A percentile compares a stretch with the other conserved stretches of the same genome.
Conservation (phyloP, 495 filamentous ascomycete species). For the Neurospora tetraspora region DNA sequence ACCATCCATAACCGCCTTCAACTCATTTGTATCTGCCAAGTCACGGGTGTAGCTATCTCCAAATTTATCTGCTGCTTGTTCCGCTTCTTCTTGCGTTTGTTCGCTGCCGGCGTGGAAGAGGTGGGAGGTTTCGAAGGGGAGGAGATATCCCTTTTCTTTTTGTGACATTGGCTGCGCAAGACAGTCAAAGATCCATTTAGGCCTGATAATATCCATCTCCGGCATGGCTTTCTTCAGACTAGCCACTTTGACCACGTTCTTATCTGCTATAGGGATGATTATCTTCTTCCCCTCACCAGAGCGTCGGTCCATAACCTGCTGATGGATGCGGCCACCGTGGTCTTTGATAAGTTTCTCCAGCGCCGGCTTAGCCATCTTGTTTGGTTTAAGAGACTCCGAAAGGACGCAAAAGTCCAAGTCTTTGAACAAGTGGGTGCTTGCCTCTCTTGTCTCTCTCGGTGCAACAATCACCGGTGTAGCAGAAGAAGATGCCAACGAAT, state of each 20-base stretch:
- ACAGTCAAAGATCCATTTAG: slow-evolving; percentile 80
- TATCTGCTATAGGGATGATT: slow-evolving; percentile 70
- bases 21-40: slow-evolving; percentile 47
- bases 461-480: slow-evolving; percentile 43
- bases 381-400: slow-evolving; percentile 29
- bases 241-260: slow-evolving; percentile 76
- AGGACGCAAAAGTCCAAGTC: slow-evolving; percentile 67
- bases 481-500: slow-evolving; percentile 22
- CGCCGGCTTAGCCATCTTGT: slow-evolving; percentile 65
- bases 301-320: slow-evolving; percentile 42
- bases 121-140: slow-evolving; percentile 42
- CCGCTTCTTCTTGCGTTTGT: slow-evolving; percentile 14
- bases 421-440: slow-evolving; percentile 47
- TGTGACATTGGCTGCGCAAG: slow-evolving; percentile 47
- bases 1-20: slow-evolving; percentile 43
- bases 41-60: slow-evolving; percentile 79
- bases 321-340: slow-evolving; percentile 75
- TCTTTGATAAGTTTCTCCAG: slow-evolving; percentile 81
- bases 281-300: slow-evolving; percentile 35
- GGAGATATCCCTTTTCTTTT: slow-evolving; percentile 53
- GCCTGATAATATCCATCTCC: slow-evolving; percentile 59
- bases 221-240: slow-evolving; percentile 59
- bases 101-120: slow-evolving; percentile 32
- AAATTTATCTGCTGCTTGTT: slow-evolving; percentile 57
- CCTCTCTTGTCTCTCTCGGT: not conserved